Base-by-base conservation (phyloP, 371 early-diverging fungal species). In the Lichtheimia corymbifera region DNA sequence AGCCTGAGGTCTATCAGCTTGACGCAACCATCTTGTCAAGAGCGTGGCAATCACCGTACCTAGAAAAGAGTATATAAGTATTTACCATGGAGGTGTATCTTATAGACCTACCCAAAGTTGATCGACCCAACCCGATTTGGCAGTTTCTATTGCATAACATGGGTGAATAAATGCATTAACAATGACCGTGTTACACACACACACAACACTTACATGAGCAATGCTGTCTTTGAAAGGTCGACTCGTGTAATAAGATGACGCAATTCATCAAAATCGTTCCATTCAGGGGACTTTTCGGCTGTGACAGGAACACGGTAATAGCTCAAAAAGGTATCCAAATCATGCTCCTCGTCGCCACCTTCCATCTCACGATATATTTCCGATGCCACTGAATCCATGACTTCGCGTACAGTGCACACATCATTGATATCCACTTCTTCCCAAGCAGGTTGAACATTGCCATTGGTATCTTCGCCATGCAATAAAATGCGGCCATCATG, bases 91-190 rank as follows among this genome's bases (percentile, higher is more conserved):
- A 6, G 4, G 2, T 5, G 22, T 22, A 22, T 22, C 22, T 0
- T 2, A 5, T 11, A 9, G 35, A 35, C 35, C 1, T 35, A 35
- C 35, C 35, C 35, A 76, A 70, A 18, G 91, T 88, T 0, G 88
- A 86, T 45, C 91, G 79, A 25, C 90, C 90, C 3, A 83, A 50
- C 1, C 90, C 89, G 4, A 88, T 75, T 68, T 90, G 90, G 60
- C 88, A 88, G 61, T 89, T 89, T 66, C 85, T 88, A 61, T 41
- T 50, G 30, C 5, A 59, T 2, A 35, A 18, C 27, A 11, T 50
- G 13, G 58, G 61, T 9, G 28, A 15, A 45, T 54, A 20, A 44
- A 25, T 20, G 35, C 35, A 9, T 35, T 45, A 55, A 55, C 35
- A 13, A 30, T 53, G 30, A 22, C 28, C 27, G 24, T 6, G 14